Evolutionary conservation across 2,329 filamentous ascomycete species (phyloP).

Genomic region (Trichoderma sp.): DNA sequence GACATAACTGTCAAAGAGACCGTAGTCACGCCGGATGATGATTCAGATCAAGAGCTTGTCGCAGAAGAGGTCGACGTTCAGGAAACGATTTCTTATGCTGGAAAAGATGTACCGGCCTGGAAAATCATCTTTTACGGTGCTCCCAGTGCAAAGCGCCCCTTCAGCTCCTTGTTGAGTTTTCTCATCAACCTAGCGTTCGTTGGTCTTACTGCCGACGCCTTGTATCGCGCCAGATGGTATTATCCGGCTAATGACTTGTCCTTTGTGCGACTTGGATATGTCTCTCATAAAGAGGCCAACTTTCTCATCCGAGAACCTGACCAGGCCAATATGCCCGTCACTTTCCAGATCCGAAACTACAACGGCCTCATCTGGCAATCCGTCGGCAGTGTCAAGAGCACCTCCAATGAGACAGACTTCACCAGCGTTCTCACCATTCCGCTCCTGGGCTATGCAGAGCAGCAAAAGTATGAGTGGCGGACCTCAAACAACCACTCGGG

Average conservation of each 20-base stretch:
- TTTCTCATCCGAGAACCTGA: slow-evolving; percentile 85
- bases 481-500: slow-evolving; percentile 86
- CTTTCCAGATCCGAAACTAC: slow-evolving; percentile 62
- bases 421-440: slow-evolving; percentile 69
- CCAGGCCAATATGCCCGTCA: slow-evolving; percentile 69
- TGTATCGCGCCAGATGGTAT: slow-evolving; percentile 69
- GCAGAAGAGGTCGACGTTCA: slow-evolving; percentile 58
- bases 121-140: slow-evolving; percentile 71
- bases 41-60: slow-evolving; percentile 36
- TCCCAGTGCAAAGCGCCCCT: slow-evolving; percentile 67
- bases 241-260: slow-evolving; percentile 73
- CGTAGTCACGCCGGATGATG: slow-evolving; percentile 30
- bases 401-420: slow-evolving; percentile 78
- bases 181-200: slow-evolving; percentile 70
- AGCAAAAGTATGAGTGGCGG: slow-evolving; percentile 77
- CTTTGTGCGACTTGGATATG: slow-evolving; percentile 83
- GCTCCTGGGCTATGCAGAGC: slow-evolving; percentile 61
- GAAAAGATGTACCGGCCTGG: slow-evolving; percentile 56
- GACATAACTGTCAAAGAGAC: slow-evolving; percentile 55
- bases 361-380: slow-evolving; percentile 61
- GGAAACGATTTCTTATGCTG: slow-evolving; percentile 60
- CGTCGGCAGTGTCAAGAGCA: slow-evolving; percentile 62
- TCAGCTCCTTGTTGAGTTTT: slow-evolving; percentile 66
- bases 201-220: slow-evolving; percentile 69
- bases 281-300: slow-evolving; percentile 76